These are phyloP conservation scores for Hygrophoropsis aurantiaca DNA, from an alignment of 768 basidiomycete species.

Conservation along the genomic window DNA sequence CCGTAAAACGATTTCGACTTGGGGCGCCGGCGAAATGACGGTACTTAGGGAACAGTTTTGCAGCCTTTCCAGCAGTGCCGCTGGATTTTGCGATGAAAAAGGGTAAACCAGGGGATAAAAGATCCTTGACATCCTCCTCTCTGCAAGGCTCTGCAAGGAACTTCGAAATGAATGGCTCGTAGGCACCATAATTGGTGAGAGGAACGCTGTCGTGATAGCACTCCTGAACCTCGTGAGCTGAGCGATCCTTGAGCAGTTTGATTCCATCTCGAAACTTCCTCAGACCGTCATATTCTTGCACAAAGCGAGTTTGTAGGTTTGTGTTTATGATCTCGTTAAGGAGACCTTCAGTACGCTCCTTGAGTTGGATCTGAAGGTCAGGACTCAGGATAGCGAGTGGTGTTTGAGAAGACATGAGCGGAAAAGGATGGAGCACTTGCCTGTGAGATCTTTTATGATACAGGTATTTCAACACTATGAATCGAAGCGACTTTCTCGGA, in stretches of 20 bases:
- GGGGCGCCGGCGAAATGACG: background rate
- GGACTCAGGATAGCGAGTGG: conserved; percentile 3
- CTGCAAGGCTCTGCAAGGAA: conserved; percentile 9
- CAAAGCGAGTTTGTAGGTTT: conserved; percentile 5
- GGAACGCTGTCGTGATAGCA: conserved; percentile 15
- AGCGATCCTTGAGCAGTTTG: background rate
- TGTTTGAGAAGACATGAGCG: too few relatives aligned
- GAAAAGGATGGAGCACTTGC: too few relatives aligned
- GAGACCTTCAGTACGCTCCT: background rate
- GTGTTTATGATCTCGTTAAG: conserved; percentile 6
- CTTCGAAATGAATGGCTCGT: conserved; percentile 9
- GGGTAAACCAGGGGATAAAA: conserved; percentile 16
- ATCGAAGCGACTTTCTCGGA: too few relatives aligned
- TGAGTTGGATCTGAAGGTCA: conserved; percentile 3
- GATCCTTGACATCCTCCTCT: conserved; percentile 8
- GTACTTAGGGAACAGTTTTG: conserved; percentile 10
- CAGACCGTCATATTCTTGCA: conserved; percentile 4
- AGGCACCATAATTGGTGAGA: conserved; percentile 9
- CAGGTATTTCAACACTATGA: too few relatives aligned
- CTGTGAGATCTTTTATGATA: too few relatives aligned
- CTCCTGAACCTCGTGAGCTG: background rate
- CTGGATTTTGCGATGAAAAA: conserved; percentile 11
- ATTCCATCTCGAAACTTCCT: conserved; percentile 6
- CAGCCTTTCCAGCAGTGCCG: conserved; percentile 11
- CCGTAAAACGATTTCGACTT: background rate